A percentile compares a stretch with the other conserved stretches of the same genome.
These are phyloP conservation scores for Pleurotus tuber-regium DNA, from an alignment of 768 basidiomycete species.

Conservation along the genomic window DNA sequence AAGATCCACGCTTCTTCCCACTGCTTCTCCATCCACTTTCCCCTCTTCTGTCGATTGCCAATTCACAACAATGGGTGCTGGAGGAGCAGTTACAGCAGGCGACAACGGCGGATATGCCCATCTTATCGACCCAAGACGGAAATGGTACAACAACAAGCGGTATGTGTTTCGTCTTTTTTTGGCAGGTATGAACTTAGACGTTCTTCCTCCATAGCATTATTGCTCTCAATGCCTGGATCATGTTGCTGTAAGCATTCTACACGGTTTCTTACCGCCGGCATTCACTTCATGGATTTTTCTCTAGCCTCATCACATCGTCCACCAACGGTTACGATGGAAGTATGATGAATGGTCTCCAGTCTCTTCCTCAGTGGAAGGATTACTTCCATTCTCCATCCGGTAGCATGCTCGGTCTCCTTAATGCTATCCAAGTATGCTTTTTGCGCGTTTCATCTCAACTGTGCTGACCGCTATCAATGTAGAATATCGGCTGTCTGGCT, in stretches of 20 bases:
- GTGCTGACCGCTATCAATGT: neutral
- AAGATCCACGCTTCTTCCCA: constrained; percentile 23
- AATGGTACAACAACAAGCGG: constrained; percentile 79
- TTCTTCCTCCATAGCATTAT: constrained; percentile 44
- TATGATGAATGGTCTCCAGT: constrained; percentile 81
- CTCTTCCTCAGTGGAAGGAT: constrained; percentile 56
- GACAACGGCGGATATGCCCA: constrained; percentile 40
- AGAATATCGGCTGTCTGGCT: constrained; percentile 71
- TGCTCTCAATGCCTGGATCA: constrained; percentile 65
- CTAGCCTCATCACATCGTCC: constrained; percentile 70
- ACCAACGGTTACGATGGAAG: constrained; percentile 76
- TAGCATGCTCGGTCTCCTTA: constrained; percentile 62
- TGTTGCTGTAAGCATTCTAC: constrained; percentile 50
- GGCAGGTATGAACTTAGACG: neutral
- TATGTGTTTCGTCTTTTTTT: constrained; percentile 23
- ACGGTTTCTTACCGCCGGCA: neutral
- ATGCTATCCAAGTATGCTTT: constrained; percentile 64
- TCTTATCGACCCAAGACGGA: constrained; percentile 62
- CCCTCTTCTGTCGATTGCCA: constrained; percentile 21
- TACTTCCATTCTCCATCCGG: constrained; percentile 62
- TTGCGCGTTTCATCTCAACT: neutral
- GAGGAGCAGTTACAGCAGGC: constrained; percentile 38
- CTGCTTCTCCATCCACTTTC: constrained; percentile 29
- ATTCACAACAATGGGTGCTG: constrained; percentile 47
- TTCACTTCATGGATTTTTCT: neutral